A percentile compares a stretch with the other conserved stretches of the same genome.
phyloP scores from a whole-genome alignment of 2,329 filamentous ascomycete species.

The Fusarium nygamai region DNA sequence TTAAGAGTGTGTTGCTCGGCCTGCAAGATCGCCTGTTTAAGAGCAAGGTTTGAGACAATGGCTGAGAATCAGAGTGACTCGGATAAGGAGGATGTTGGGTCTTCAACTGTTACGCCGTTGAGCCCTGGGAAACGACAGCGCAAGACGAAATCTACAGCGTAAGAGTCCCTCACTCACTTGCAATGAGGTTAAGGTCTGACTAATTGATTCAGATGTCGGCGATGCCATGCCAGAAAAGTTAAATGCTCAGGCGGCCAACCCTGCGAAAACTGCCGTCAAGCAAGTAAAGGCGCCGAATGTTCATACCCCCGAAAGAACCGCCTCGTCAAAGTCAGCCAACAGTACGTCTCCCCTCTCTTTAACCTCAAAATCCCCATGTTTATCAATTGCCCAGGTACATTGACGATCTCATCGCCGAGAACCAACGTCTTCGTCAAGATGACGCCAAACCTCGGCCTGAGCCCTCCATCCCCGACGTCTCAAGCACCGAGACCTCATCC shows the following conservation, averaged over 20 bases:
- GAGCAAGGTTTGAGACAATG: background rate
- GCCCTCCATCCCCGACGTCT: conserved; percentile 13
- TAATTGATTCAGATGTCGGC: conserved; percentile 40
- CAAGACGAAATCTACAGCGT: conserved; percentile 43
- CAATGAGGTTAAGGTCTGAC: background rate
- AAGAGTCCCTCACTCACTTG: background rate
- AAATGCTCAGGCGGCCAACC: conserved; percentile 49
- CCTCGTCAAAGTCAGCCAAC: conserved; percentile 47
- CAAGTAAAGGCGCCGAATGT: conserved; percentile 45
- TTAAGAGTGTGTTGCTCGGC: background rate
- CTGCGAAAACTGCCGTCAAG: conserved; percentile 47
- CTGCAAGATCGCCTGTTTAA: background rate
- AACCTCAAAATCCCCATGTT: background rate
- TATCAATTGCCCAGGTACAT: conserved; percentile 44
- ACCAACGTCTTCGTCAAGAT: conserved; percentile 42
- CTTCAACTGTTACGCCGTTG: conserved; percentile 8
- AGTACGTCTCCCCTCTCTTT: conserved; percentile 18
- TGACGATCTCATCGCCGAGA: conserved; percentile 49
- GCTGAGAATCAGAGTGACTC: conserved; percentile 13
- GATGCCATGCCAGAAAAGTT: conserved; percentile 48
- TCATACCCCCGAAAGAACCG: conserved; percentile 48
- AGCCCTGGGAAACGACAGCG: conserved; percentile 29
- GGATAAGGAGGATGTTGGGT: conserved; percentile 33
- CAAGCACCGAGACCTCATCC: conserved; percentile 9
- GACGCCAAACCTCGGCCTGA: conserved; percentile 28